Evolutionary conservation across 805 yeast genomes (phyloP), one percentile per base, ranked within the genome.

Genomic region (Wickerhamiella allomyrinae): DNA sequence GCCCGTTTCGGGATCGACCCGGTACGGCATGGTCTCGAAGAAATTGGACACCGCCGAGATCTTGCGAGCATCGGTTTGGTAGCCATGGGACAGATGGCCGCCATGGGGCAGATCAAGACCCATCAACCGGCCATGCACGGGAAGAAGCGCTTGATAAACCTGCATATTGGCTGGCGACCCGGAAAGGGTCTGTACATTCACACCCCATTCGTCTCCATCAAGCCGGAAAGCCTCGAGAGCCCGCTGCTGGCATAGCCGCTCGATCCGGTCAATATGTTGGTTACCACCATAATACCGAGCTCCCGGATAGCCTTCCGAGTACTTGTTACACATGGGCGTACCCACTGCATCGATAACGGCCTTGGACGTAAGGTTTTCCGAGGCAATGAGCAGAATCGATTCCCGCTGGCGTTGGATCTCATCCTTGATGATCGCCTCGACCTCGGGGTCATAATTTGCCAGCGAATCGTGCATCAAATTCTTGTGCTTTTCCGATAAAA

Each of bases 251-350:
- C 97, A 89, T 45, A 89, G 67, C 11, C 76, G 63, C 69, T 89
- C 98, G 57, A 84, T 85, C 68, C 76, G 72, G 67, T 89, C 98
- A 56, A 89, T 89, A 66, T 76, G 80, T 66, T 89, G 86, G 60
- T 89, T 89, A 62, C 98, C 98, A 63, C 98, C 98, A 61, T 89
- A 89, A 70, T 89, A 89, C 63, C 98, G 77, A 49, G 86, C 94
- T 52, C 95, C 95, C 34, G 98, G 98, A 66, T 89, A 89, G 50
- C 97, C 97, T 66, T 89, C 98, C 9, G 96, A 86, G 68, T 89
- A 89, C 69, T 89, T 89, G 74, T 89, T 89, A 64, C 83, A 87
- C 95, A 89, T 85, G 60, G 84, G 94, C 21, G 95, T 81, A 50
- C 97, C 97, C 57, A 89, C 71, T 39, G 85, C 76, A 60, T 89